Conservation (phyloP, 2,329 filamentous ascomycete species). For the Phaeosphaeria sp. region DNA sequence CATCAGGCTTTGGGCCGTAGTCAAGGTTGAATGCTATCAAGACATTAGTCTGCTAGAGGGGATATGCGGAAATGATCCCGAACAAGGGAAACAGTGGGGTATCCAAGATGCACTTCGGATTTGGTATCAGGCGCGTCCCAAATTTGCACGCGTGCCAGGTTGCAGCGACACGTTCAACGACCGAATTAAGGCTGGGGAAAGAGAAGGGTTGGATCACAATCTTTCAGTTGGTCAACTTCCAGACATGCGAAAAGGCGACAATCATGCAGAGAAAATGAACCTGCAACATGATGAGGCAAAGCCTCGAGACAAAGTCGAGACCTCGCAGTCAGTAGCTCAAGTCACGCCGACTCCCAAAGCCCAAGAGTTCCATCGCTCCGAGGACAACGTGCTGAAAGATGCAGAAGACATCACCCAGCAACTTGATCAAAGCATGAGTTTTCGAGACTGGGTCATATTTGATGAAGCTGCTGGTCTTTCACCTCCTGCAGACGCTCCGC, state of each 20-base stretch:
- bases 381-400: neutral
- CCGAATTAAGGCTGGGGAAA: no score
- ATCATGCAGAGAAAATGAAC: neutral
- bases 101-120: neutral
- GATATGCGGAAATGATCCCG: neutral
- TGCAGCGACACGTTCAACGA: neutral
- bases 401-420: neutral
- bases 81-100: neutral
- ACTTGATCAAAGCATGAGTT: neutral
- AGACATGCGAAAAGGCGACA: neutral
- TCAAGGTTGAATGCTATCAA: slow-evolving; percentile 4
- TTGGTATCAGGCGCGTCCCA: neutral
- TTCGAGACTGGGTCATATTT: neutral
- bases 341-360: neutral
- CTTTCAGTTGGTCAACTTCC: neutral
- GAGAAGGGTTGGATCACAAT: no score
- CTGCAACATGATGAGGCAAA: neutral
- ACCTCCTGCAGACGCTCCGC: neutral
- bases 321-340: neutral
- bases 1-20: slow-evolving; percentile 6
- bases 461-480: neutral
- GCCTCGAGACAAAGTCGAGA: neutral
- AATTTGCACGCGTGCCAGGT: neutral
- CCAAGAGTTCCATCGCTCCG: neutral
- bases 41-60: neutral